These are phyloP conservation scores for Echinosophora koreensis DNA, from an alignment of 306 rosid species.

Conservation along the genomic window DNA sequence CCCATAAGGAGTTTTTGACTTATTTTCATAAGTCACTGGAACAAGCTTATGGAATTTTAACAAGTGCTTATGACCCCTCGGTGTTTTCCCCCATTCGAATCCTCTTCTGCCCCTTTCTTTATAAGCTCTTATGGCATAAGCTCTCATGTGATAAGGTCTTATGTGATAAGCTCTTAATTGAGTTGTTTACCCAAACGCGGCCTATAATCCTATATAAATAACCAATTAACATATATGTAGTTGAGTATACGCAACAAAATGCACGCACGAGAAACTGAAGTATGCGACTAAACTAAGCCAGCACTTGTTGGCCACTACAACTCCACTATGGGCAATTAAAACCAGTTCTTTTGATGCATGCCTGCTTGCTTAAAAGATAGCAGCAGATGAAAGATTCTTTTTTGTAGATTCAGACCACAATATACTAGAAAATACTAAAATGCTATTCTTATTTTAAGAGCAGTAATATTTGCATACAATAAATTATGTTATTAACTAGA, in stretches of 20 bases:
- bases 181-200: no score
- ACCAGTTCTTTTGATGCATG: constrained; percentile 12
- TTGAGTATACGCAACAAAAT: constrained; percentile 17
- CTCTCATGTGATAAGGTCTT: no score
- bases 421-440: not conserved
- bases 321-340: constrained; percentile 32
- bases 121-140: no score
- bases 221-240: not conserved
- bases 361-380: not conserved
- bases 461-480: not conserved
- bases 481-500: no score
- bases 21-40: no score
- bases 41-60: no score
- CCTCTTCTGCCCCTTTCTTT: no score
- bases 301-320: constrained; percentile 40
- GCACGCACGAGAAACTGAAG: not conserved
- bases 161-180: no score
- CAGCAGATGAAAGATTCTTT: not conserved
- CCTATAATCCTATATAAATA: not conserved
- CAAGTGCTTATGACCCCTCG: no score
- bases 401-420: not conserved
- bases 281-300: constrained; percentile 2
- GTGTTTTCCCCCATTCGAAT: no score
- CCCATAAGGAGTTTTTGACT: no score
- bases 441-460: not conserved